A percentile compares a stretch with the other conserved stretches of the same genome.
Conservation (phyloP, 805 yeast genomes). For the Priceomyces medius region DNA sequence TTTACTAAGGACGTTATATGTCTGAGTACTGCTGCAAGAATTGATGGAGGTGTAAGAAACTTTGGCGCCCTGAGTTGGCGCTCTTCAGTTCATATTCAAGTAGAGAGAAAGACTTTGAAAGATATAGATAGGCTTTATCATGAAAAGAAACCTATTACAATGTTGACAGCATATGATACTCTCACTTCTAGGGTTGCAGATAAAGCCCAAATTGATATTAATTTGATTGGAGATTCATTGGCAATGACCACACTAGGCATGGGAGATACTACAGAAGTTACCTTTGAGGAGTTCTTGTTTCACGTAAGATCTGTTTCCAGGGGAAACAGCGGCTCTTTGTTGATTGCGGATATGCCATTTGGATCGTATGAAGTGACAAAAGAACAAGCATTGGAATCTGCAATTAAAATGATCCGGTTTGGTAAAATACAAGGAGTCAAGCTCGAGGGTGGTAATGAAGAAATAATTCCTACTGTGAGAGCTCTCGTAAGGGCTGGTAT, state of each 20-base stretch:
- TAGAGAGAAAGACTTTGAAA: constrained; percentile 19
- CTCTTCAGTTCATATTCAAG: background rate
- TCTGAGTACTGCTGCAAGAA: too few species aligned
- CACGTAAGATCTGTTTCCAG: constrained; percentile 75
- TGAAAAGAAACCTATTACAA: constrained; percentile 30
- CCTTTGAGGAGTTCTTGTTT: constrained; percentile 75
- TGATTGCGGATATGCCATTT: constrained; percentile 86
- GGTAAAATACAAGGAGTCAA: constrained; percentile 74
- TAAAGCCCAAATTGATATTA: constrained; percentile 61
- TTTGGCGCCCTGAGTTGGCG: background rate
- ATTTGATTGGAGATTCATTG: constrained; percentile 86
- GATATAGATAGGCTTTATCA: constrained; percentile 18
- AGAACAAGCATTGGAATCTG: constrained; percentile 60
- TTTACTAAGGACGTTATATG: too few species aligned
- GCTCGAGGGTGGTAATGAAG: constrained; percentile 75
- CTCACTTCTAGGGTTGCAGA: constrained; percentile 74
- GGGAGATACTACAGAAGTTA: constrained; percentile 68
- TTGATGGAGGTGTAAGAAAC: background rate
- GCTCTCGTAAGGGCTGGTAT: constrained; percentile 68
- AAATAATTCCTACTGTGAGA: constrained; percentile 49
- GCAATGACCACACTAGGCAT: constrained; percentile 91
- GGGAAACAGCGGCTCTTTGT: constrained; percentile 61
- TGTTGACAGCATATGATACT: constrained; percentile 86
- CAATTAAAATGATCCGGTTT: constrained; percentile 51
- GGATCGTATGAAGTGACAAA: constrained; percentile 74